Conservation (phyloP, 140 eudicot genomes). For the Bidens hawaiensis region DNA sequence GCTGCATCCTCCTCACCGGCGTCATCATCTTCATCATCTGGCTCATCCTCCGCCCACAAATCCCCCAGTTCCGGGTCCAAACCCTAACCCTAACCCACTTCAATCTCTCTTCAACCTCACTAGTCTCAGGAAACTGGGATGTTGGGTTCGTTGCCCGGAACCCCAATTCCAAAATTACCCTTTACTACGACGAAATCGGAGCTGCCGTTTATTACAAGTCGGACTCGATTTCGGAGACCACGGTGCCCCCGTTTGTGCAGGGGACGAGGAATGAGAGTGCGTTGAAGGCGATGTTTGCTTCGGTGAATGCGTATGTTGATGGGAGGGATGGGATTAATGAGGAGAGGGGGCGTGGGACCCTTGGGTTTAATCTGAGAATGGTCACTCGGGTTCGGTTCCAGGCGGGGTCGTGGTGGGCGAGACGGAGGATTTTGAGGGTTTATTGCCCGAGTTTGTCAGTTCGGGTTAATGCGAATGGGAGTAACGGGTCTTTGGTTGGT, state of each 20-base stretch:
- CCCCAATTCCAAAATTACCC: conserved; percentile 65
- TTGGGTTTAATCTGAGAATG: conserved; percentile 46
- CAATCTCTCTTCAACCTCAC: conserved; percentile 30
- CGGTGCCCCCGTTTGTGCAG: conserved; percentile 59
- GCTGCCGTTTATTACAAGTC: conserved; percentile 41
- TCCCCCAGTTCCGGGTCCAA: conserved; percentile 56
- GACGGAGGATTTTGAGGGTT: conserved; percentile 59
- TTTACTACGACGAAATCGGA: conserved; percentile 45
- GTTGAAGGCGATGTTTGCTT: conserved; percentile 39
- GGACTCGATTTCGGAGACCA: conserved; percentile 36
- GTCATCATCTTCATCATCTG: conserved; percentile 46
- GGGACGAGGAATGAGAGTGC: conserved; percentile 43
- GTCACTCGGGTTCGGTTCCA: conserved; percentile 46
- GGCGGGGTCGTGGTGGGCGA: conserved; percentile 71
- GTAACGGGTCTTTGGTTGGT: conserved; percentile 42
- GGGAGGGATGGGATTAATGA: conserved; percentile 29
- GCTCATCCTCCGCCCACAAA: conserved; percentile 56
- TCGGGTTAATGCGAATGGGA: conserved; percentile 21
- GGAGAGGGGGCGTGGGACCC: conserved; percentile 41
- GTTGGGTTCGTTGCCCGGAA: conserved; percentile 42
- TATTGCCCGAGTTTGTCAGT: conserved; percentile 47
- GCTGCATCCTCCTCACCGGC: conserved; percentile 36
- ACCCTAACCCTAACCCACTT: conserved; percentile 52
- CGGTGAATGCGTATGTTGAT: conserved; percentile 36
- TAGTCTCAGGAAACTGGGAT: conserved; percentile 48